Base-by-base conservation (phyloP, 768 basidiomycete genomes). In the Gymnopilus dilepis region DNA sequence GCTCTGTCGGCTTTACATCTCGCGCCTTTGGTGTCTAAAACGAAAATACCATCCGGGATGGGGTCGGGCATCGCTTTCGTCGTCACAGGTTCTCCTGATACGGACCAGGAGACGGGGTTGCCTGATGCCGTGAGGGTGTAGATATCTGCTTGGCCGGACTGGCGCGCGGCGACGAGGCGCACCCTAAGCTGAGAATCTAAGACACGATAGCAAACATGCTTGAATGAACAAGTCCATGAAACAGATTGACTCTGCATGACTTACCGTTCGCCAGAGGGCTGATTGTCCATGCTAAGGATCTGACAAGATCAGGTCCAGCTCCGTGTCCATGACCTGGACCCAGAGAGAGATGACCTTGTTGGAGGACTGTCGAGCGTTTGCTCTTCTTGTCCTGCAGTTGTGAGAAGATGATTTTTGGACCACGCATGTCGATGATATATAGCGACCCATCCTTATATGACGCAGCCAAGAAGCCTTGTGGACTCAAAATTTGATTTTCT, bases 381-480 rank as follows among this genome's bases (percentile, higher is more conserved):
- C 74, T 71, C 67, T 77, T 78, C 57, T 71, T 78, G 50, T 70
- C 78, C 64, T 73, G 69, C 15, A 65, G 68, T 65, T 78, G 79
- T 26, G 86, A 80, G 0, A 90, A 74, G 11, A 94, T 81, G 11
- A 94, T 76, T 12, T 81, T 81, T 0, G 93, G 92, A 1, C 86
- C 89, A 22, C 92, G 82, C 81, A 94, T 80, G 68, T 95, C 90
- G 17, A 95, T 71, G 31, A 95, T 76, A 33, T 83, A 74, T 21
- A 96, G 58, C 1, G 82, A 77, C 1, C 86, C 87, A 50, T 84
- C 82, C 5, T 73, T 69, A 70, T 90, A 93, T 3, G 89, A 86
- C 2, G 88, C 80, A 1, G 94, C 92, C 43, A 94, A 73, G 72
- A 96, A 94, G 4, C 92, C 93, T 94, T 62, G 43, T 6, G 11